A percentile compares a stretch with the other conserved stretches of the same genome.
phyloP scores from a whole-genome alignment of 2,329 filamentous ascomycete species.

The Beauveria asiatica region DNA sequence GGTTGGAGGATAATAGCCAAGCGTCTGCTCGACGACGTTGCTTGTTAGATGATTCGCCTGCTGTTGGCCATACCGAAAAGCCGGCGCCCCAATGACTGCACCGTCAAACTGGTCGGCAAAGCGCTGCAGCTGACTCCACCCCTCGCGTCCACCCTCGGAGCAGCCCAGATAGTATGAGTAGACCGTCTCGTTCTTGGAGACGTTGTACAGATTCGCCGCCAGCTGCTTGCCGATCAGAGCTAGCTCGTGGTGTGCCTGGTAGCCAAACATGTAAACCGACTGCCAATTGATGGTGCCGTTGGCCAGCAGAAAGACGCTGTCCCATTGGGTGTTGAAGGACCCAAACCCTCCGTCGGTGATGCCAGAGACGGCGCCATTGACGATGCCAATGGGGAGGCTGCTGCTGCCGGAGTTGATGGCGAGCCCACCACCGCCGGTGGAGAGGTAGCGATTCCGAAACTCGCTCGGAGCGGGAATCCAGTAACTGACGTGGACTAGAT shows the following conservation, averaged over 20 bases:
- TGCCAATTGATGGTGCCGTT: slow-evolving; percentile 32
- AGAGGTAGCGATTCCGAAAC: slow-evolving; percentile 38
- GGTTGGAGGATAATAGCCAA: slow-evolving; percentile 30
- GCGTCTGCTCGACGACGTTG: slow-evolving; percentile 29
- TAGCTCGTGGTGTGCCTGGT: slow-evolving; percentile 28
- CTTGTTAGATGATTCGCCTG: slow-evolving; percentile 35
- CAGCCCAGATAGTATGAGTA: slow-evolving; percentile 47
- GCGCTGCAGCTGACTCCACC: slow-evolving; percentile 41
- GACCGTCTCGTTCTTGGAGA: slow-evolving; percentile 18
- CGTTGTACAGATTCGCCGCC: slow-evolving; percentile 32
- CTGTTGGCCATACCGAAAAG: slow-evolving; percentile 36
- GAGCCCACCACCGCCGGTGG: slow-evolving; percentile 37
- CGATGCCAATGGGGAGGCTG: slow-evolving; percentile 30
- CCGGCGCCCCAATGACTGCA: slow-evolving; percentile 37
- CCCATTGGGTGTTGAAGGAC: slow-evolving; percentile 31
- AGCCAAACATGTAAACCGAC: slow-evolving; percentile 29
- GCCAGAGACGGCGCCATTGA: slow-evolving; percentile 39
- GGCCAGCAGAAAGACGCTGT: slow-evolving; percentile 27
- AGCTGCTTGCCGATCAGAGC: slow-evolving; percentile 34
- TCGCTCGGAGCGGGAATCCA: slow-evolving; percentile 33
- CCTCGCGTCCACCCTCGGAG: slow-evolving; percentile 43
- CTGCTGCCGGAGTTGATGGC: slow-evolving; percentile 30
- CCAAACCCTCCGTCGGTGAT: slow-evolving; percentile 43
- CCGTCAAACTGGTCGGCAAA: slow-evolving; percentile 41
- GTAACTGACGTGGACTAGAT: slow-evolving; percentile 27